phyloP scores from a whole-genome alignment of 1,139 yeast species.

The Tardiomyces depauwii region DNA sequence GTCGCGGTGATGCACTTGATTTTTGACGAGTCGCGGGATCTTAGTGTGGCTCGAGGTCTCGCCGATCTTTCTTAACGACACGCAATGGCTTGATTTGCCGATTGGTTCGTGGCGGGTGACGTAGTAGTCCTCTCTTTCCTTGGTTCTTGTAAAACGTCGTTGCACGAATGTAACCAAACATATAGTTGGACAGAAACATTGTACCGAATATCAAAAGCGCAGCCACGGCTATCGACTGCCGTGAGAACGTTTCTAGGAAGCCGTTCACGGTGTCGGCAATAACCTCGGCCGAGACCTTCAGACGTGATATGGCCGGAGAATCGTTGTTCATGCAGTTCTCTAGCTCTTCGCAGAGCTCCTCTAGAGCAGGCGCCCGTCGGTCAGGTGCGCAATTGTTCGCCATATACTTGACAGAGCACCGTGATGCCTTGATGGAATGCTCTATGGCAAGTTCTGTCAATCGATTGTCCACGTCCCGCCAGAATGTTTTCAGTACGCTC shows the following conservation, averaged over 20 bases:
- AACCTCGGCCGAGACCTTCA: constrained; percentile 62
- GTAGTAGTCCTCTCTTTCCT: neutral
- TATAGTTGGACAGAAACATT: constrained; percentile 31
- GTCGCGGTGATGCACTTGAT: neutral
- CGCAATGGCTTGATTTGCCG: neutral
- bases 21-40: neutral
- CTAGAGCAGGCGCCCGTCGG: constrained; percentile 51
- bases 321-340: constrained; percentile 74
- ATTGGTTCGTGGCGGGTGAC: neutral
- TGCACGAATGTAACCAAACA: constrained; percentile 31
- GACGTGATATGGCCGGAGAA: constrained; percentile 59
- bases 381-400: constrained; percentile 51
- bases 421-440: constrained; percentile 46
- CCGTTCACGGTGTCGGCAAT: constrained; percentile 70
- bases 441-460: constrained; percentile 46
- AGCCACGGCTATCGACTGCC: constrained; percentile 48
- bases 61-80: neutral
- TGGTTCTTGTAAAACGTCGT: neutral
- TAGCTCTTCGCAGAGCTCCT: constrained; percentile 58
- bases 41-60: neutral
- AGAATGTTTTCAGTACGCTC: constrained; percentile 43
- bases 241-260: constrained; percentile 56
- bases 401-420: constrained; percentile 56
- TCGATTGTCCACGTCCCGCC: constrained; percentile 54
- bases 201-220: constrained; percentile 26